These are phyloP conservation scores for Podospora fimiseda DNA, from an alignment of 495 filamentous ascomycete genomes.

Conservation along the genomic window DNA sequence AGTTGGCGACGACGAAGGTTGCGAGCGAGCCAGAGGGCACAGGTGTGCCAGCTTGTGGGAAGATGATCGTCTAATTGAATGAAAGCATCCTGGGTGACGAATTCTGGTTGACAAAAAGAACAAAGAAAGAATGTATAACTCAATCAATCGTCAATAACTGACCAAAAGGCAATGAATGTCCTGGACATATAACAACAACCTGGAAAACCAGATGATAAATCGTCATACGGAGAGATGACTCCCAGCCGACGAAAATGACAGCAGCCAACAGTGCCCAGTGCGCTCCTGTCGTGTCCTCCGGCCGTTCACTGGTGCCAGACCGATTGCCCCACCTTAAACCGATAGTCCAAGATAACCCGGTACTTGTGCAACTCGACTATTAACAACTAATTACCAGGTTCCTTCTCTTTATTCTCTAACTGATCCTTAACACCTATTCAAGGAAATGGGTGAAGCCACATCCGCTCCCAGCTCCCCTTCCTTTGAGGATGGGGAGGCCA, in stretches of 20 bases:
- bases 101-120: neutral
- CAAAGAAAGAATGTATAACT: no score
- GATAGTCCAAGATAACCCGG: no score
- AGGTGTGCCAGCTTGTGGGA: neutral
- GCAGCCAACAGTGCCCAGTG: no score
- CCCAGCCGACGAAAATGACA: neutral
- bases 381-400: no score
- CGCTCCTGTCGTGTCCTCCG: no score
- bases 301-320: no score
- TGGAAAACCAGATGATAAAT: neutral
- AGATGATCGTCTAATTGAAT: constrained; percentile 7
- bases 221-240: neutral
- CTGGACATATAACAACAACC: neutral
- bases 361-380: no score
- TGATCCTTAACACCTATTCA: neutral
- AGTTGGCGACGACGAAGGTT: neutral
- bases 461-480: neutral
- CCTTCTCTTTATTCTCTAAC: no score
- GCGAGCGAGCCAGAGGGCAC: neutral
- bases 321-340: no score
- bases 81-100: constrained; percentile 10
- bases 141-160: no score
- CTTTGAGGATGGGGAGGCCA: neutral
- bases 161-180: neutral
- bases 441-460: no score